Percentiles rank a stretch among this genome's conserved stretches.
Evolutionary conservation across 2,329 filamentous ascomycete genomes (phyloP).

Genomic region (Aspergillus viridinutans): DNA sequence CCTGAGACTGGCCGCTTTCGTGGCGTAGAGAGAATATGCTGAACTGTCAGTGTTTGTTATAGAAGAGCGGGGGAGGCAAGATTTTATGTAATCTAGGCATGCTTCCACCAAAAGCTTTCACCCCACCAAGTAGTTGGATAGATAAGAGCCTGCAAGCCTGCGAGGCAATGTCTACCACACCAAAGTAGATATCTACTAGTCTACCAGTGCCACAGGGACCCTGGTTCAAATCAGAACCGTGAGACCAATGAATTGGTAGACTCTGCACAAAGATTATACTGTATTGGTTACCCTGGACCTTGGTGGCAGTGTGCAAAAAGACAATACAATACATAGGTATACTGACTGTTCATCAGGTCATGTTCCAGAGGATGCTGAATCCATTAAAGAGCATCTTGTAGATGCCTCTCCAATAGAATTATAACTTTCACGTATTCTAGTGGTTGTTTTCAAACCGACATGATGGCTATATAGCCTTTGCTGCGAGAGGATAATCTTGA

Average conservation of each 20-base stretch:
- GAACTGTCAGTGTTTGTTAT: neutral
- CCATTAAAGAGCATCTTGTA: no score
- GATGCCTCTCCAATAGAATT: neutral
- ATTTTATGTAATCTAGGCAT: conserved; percentile 42
- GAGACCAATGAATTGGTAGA: neutral
- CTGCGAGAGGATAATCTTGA: neutral
- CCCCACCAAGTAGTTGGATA: neutral
- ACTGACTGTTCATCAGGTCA: neutral
- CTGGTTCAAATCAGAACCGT: neutral
- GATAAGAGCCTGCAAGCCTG: neutral
- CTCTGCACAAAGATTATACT: no score
- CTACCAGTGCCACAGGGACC: neutral
- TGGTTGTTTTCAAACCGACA: neutral
- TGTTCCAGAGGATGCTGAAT: neutral
- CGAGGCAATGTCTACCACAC: neutral
- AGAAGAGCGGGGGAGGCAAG: neutral
- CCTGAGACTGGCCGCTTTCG: neutral
- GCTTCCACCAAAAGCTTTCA: neutral
- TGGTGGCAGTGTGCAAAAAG: no score
- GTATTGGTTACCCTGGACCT: no score
- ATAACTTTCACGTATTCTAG: neutral
- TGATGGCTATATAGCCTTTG: neutral
- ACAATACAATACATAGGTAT: neutral
- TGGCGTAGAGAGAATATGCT: neutral
- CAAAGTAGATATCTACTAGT: neutral